Evolutionary conservation across 176 grass and related monocot species (phyloP).

Genomic region (Carex scoparia): DNA sequence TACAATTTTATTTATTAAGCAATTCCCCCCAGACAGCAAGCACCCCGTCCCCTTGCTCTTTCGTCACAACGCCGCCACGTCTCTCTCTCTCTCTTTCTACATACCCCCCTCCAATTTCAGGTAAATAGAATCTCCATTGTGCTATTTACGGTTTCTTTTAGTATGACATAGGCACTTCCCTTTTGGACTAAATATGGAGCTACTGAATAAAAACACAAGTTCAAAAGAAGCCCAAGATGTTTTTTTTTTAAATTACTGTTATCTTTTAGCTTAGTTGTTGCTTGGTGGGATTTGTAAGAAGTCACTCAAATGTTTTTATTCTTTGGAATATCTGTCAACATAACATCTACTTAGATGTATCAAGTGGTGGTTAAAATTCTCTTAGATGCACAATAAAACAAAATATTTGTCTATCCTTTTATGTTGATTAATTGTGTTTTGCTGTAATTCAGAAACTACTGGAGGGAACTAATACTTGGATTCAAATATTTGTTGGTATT

Average conservation of each 20-base stretch:
- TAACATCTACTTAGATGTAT: neutral
- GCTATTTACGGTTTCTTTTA: neutral
- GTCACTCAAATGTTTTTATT: neutral
- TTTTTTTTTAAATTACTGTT: neutral
- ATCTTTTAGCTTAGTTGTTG: neutral
- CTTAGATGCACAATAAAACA: neutral
- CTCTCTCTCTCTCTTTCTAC: neutral
- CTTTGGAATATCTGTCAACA: neutral
- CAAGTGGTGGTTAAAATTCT: conserved; percentile 10
- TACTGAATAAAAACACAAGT: neutral
- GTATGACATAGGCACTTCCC: neutral
- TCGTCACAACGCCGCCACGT: neutral
- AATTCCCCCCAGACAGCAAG: neutral
- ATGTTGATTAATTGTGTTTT: neutral
- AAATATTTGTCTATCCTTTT: neutral
- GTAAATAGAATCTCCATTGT: neutral
- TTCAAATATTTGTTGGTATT: neutral
- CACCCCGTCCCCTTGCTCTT: neutral
- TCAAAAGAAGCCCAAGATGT: neutral
- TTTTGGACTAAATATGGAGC: neutral
- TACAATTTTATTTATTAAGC: neutral
- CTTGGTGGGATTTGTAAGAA: neutral
- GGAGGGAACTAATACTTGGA: neutral
- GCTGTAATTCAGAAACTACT: neutral
- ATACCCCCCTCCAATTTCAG: neutral